Evolutionary conservation across 2,329 filamentous ascomycete species (phyloP).

Genomic region (Ophiocordyceps camponoti-floridani): DNA sequence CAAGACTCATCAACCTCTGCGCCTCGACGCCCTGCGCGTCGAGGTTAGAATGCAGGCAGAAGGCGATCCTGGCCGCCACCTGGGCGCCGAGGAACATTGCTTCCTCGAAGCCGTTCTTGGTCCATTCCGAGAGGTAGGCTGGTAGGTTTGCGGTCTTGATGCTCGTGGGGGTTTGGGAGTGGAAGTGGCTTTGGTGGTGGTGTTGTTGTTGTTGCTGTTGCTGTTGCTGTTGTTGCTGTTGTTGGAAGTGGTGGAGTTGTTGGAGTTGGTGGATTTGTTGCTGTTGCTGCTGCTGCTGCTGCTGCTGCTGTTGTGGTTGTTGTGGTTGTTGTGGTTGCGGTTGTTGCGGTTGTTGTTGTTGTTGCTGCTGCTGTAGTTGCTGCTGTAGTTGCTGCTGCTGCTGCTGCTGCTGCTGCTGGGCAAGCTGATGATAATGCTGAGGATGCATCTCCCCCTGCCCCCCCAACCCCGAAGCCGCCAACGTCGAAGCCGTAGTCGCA

Average conservation of each 20-base stretch:
- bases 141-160: conserved; percentile 66
- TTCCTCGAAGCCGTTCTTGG: conserved; percentile 64
- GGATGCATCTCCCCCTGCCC: background rate
- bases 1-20: conserved; percentile 37
- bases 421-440: background rate
- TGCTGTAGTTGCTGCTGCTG: background rate
- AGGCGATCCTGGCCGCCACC: conserved; percentile 52
- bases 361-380: background rate
- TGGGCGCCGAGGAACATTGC: conserved; percentile 75
- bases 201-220: conserved; percentile 13
- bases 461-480: conserved; percentile 18
- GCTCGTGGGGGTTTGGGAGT: conserved; percentile 59
- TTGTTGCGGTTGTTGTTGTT: conserved; percentile 9
- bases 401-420: background rate
- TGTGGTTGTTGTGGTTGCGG: conserved; percentile 10
- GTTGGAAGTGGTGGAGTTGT: background rate
- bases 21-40: conserved; percentile 32
- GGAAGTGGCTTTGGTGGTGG: conserved; percentile 23
- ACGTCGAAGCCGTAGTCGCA: conserved; percentile 57
- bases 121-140: conserved; percentile 83
- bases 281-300: background rate
- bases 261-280: background rate
- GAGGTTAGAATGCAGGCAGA: conserved; percentile 37
- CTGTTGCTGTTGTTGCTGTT: background rate
- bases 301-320: background rate